Conservation (phyloP, 768 basidiomycete genomes). For the Termitomyces sp. region DNA sequence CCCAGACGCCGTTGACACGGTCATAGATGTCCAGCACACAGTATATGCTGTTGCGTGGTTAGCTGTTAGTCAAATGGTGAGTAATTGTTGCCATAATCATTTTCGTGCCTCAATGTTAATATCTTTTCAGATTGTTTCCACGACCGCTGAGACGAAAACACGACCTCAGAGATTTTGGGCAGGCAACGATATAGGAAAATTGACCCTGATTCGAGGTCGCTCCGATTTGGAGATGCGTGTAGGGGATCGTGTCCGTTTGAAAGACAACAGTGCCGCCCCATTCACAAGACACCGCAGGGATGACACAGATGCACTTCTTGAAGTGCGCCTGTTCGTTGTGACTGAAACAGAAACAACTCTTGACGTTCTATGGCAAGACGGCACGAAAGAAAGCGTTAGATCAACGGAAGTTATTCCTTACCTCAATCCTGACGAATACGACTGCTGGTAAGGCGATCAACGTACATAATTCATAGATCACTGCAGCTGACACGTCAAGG, state of each 20-base stretch:
- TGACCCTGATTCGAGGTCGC: conserved; percentile 57
- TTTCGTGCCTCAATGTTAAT: neutral
- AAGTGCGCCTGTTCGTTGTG: conserved; percentile 56
- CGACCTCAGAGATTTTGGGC: conserved; percentile 78
- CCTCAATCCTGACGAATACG: conserved; percentile 85
- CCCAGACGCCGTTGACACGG: conserved; percentile 47
- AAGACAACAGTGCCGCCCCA: conserved; percentile 40
- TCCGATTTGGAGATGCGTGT: conserved; percentile 63
- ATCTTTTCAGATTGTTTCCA: conserved; percentile 48
- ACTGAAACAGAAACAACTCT: conserved; percentile 65
- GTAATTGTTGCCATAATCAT: conserved; percentile 15
- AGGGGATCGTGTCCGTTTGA: conserved; percentile 66
- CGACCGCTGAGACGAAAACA: conserved; percentile 45
- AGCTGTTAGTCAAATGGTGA: conserved; percentile 79
- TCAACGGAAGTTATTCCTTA: conserved; percentile 74
- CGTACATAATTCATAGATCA: neutral
- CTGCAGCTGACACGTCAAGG: conserved; percentile 35
- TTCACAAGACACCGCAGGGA: conserved; percentile 57
- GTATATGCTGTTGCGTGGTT: conserved; percentile 83
- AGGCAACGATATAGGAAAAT: conserved; percentile 53
- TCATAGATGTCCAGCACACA: conserved; percentile 68
- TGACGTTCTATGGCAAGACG: conserved; percentile 86
- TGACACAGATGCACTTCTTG: conserved; percentile 35
- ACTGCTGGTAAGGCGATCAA: conserved; percentile 61
- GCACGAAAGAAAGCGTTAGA: conserved; percentile 52